These are phyloP conservation scores for Infundibulicybe gibba DNA, from an alignment of 768 basidiomycete species.

Conservation along the genomic window DNA sequence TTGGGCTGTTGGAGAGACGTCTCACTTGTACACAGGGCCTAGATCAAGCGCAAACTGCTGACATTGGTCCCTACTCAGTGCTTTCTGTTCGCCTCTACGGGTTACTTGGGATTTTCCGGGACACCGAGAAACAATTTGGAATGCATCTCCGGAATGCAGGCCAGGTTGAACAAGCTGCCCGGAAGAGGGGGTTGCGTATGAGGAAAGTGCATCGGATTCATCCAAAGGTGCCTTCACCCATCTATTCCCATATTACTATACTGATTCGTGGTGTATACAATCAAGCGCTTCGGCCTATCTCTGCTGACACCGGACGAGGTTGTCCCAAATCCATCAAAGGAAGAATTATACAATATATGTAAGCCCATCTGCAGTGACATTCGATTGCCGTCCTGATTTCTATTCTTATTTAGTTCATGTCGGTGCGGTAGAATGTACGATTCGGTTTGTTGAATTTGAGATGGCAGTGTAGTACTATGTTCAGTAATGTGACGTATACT, in stretches of 20 bases:
- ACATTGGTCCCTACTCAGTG: background rate
- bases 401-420: constrained; percentile 12
- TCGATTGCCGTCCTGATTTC: background rate
- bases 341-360: constrained; percentile 26
- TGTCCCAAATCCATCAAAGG: constrained; percentile 20
- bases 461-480: too few species aligned
- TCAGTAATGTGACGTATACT: too few species aligned
- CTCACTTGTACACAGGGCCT: background rate
- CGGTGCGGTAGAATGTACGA: constrained; percentile 15
- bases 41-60: background rate
- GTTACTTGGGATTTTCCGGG: constrained; percentile 18
- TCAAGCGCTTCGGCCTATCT: constrained; percentile 23
- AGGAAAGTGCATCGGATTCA: constrained; percentile 18
- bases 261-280: background rate
- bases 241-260: background rate
- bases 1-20: background rate
- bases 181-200: constrained; percentile 14
- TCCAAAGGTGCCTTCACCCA: constrained; percentile 18
- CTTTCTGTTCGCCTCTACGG: background rate
- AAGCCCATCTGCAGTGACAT: constrained; percentile 4
- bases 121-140: constrained; percentile 20
- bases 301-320: constrained; percentile 14
- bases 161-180: constrained; percentile 10
- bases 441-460: constrained; percentile 19
- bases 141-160: constrained; percentile 17